Conservation (phyloP, 306 rosid species). For the Prunus kanzakura region DNA sequence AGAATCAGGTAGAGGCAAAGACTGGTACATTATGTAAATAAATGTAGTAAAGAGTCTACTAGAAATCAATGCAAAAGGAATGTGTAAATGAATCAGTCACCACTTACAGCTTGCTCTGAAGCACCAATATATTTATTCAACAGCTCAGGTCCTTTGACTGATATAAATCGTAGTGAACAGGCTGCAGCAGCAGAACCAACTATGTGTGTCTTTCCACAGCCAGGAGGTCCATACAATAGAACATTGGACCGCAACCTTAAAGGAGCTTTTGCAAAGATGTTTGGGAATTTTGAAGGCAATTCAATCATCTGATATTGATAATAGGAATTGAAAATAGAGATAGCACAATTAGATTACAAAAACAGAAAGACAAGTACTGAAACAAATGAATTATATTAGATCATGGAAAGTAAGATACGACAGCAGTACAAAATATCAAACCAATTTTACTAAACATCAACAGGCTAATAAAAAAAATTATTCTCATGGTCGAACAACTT, state of each 20-base stretch:
- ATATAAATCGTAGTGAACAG: constrained; percentile 84
- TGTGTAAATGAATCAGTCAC: constrained; percentile 14
- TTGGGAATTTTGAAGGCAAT: constrained; percentile 88
- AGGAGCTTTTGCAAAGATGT: constrained; percentile 83
- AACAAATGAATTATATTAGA: background rate
- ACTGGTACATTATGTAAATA: background rate
- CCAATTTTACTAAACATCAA: background rate
- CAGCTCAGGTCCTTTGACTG: constrained; percentile 93
- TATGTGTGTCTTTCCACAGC: constrained; percentile 95
- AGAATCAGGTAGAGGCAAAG: background rate
- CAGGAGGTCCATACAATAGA: constrained; percentile 95
- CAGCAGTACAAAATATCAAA: background rate
- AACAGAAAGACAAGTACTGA: background rate
- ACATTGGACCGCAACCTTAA: constrained; percentile 89
- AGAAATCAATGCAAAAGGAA: background rate
- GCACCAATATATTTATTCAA: constrained; percentile 96
- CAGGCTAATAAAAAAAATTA: background rate
- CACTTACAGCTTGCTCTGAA: constrained; percentile 97
- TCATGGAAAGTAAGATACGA: background rate
- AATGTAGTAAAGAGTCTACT: background rate
- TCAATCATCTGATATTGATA: constrained; percentile 73
- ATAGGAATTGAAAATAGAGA: constrained; percentile 1
- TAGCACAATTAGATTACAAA: background rate
- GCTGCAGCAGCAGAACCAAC: constrained; percentile 98
- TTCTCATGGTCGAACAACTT: too few relatives aligned